phyloP scores from a whole-genome alignment of 169 alveolate species.

The Plasmodium billcollinsi region DNA sequence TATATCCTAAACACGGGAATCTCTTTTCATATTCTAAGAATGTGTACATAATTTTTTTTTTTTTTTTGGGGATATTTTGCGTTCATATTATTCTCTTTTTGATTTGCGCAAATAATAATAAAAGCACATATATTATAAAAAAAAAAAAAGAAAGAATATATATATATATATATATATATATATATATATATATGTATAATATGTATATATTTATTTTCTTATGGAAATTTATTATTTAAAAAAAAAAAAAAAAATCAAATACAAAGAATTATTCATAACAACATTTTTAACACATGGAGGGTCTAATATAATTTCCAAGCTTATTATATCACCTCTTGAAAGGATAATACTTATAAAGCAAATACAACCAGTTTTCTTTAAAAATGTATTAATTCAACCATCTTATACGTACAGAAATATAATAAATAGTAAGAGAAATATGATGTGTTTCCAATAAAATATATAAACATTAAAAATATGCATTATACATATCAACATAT shows the following conservation, averaged over 20 bases:
- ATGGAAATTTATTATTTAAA: conserved; percentile 75
- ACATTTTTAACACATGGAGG: conserved; percentile 77
- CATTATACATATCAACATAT: not conserved
- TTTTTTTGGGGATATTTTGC: too few species aligned
- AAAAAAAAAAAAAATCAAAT: conserved; percentile 66
- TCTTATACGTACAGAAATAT: conserved; percentile 59
- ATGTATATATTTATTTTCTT: conserved; percentile 16
- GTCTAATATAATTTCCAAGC: conserved; percentile 67
- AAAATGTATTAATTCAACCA: conserved; percentile 36
- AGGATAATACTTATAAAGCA: conserved; percentile 67
- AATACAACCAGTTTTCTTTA: conserved; percentile 55
- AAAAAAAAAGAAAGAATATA: too few species aligned
- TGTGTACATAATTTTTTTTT: too few species aligned
- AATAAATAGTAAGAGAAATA: conserved; percentile 36
- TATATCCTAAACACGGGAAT: too few species aligned
- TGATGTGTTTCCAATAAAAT: not conserved
- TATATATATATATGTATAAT: not conserved
- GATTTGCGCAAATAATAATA: not conserved
- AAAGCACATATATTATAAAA: not conserved
- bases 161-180: too few species aligned
- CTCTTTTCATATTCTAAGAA: too few species aligned
- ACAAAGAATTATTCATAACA: conserved; percentile 63
- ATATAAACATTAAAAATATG: not conserved
- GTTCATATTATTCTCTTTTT: not conserved
- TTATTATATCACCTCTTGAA: conserved; percentile 63